Conservation (phyloP, 2,329 filamentous ascomycete species). For the Elsinoe australis region DNA sequence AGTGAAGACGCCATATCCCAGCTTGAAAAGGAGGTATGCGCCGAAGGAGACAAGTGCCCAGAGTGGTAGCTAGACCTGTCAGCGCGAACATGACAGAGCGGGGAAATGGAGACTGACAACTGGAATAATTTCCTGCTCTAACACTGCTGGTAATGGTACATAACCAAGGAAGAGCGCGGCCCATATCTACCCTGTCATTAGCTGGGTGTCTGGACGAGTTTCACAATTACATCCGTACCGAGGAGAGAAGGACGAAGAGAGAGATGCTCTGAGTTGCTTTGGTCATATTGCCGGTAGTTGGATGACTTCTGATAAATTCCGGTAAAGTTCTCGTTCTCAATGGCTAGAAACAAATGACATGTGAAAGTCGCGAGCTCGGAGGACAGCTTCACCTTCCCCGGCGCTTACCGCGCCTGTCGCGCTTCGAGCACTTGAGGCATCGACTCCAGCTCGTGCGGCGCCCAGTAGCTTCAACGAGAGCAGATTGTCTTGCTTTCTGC, state of each 20-base stretch:
- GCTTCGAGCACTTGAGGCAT: background rate
- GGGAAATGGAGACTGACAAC: slow-evolving; percentile 56
- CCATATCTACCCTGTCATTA: slow-evolving; percentile 88
- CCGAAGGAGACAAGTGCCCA: slow-evolving; percentile 88
- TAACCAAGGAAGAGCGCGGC: slow-evolving; percentile 77
- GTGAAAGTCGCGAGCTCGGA: slow-evolving; percentile 14
- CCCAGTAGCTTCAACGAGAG: no score
- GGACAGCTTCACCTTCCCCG: slow-evolving; percentile 16
- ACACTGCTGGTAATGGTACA: slow-evolving; percentile 65
- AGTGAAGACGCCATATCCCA: slow-evolving; percentile 86
- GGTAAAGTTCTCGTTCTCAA: slow-evolving; percentile 2
- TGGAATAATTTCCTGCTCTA: slow-evolving; percentile 81
- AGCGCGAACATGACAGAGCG: slow-evolving; percentile 4
- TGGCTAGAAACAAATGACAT: background rate
- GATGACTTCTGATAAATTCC: background rate
- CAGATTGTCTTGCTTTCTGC: no score
- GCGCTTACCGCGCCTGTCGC: slow-evolving; percentile 5
- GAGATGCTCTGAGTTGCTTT: slow-evolving; percentile 90
- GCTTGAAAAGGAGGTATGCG: slow-evolving; percentile 81
- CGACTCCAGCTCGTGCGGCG: background rate
- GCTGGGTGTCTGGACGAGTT: background rate
- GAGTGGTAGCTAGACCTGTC: slow-evolving; percentile 66
- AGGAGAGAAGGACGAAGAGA: slow-evolving; percentile 76
- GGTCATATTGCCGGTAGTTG: slow-evolving; percentile 59
- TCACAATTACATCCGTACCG: slow-evolving; percentile 54